These are phyloP conservation scores for Hysterangium stoloniferum DNA, from an alignment of 768 basidiomycete genomes.

Conservation along the genomic window DNA sequence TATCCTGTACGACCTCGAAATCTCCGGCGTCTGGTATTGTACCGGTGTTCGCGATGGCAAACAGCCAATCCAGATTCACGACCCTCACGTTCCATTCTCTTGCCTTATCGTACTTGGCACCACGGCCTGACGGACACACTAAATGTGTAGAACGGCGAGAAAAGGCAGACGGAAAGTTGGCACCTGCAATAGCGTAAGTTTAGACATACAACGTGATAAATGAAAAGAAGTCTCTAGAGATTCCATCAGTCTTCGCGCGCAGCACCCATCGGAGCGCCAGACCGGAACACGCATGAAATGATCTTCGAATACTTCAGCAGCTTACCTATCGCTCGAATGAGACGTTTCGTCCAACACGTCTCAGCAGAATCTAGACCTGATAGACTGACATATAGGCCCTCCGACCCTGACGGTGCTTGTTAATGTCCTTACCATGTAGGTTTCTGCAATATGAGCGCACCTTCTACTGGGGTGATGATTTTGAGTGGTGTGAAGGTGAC, in stretches of 20 bases:
- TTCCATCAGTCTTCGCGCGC: too few species aligned
- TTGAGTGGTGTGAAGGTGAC: constrained; percentile 62
- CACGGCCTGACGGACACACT: constrained; percentile 61
- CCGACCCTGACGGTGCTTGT: constrained; percentile 38
- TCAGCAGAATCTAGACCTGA: constrained; percentile 71
- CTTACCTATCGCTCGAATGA: constrained; percentile 62
- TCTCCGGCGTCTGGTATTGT: constrained; percentile 30
- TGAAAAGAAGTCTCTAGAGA: constrained; percentile 9
- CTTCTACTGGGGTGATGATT: constrained; percentile 48
- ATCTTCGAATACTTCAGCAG: background rate
- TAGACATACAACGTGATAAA: background rate
- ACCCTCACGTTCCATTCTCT: constrained; percentile 70
- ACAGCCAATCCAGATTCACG: constrained; percentile 66
- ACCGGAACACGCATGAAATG: background rate
- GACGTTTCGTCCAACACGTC: constrained; percentile 52
- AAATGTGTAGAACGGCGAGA: constrained; percentile 71
- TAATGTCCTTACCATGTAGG: background rate
- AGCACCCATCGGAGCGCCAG: background rate
- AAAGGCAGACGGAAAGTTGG: constrained; percentile 48
- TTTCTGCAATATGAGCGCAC: constrained; percentile 27
- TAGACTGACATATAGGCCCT: constrained; percentile 51
- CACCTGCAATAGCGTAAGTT: constrained; percentile 32
- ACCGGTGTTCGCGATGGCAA: constrained; percentile 47
- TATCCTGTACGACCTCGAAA: constrained; percentile 25
- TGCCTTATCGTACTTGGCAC: constrained; percentile 75